Conservation (phyloP, 2,329 filamentous ascomycete species). For the Claviceps sorghi region DNA sequence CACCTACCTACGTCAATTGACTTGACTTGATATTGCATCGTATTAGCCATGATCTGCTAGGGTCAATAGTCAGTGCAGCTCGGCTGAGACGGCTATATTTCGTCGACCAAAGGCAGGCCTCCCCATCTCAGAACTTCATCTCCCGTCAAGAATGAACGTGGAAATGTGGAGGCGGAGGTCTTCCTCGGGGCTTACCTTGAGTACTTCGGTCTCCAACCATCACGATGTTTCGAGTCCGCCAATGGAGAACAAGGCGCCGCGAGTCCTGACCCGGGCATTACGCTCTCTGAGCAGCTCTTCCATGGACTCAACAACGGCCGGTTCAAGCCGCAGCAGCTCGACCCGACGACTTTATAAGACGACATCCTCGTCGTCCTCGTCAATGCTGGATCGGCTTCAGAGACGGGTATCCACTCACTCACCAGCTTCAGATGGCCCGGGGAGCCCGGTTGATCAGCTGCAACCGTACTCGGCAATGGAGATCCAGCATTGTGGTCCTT, state of each 20-base stretch:
- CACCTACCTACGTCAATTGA: not conserved
- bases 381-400: slow-evolving; percentile 27
- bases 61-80: not conserved
- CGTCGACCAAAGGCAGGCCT: not conserved
- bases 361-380: slow-evolving; percentile 23
- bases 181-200: slow-evolving; percentile 15
- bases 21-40: not conserved
- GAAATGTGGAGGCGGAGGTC: slow-evolving; percentile 23
- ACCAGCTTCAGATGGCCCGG: slow-evolving; percentile 16
- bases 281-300: slow-evolving; percentile 27
- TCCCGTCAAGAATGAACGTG: slow-evolving; percentile 13
- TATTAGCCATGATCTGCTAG: slow-evolving; percentile 5
- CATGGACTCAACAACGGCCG: slow-evolving; percentile 23
- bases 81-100: not conserved
- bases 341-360: slow-evolving; percentile 23
- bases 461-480: slow-evolving; percentile 23
- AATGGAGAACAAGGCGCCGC: slow-evolving; percentile 20
- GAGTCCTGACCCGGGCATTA: slow-evolving; percentile 22
- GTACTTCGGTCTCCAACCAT: slow-evolving; percentile 10
- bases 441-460: slow-evolving; percentile 15
- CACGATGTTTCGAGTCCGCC: slow-evolving; percentile 9
- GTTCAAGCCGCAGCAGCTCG: slow-evolving; percentile 17
- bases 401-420: slow-evolving; percentile 26
- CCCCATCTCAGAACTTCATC: not conserved
- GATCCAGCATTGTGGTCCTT: slow-evolving; percentile 28